Conservation (phyloP, 768 basidiomycete species). For the Cystoderma amianthinum region DNA sequence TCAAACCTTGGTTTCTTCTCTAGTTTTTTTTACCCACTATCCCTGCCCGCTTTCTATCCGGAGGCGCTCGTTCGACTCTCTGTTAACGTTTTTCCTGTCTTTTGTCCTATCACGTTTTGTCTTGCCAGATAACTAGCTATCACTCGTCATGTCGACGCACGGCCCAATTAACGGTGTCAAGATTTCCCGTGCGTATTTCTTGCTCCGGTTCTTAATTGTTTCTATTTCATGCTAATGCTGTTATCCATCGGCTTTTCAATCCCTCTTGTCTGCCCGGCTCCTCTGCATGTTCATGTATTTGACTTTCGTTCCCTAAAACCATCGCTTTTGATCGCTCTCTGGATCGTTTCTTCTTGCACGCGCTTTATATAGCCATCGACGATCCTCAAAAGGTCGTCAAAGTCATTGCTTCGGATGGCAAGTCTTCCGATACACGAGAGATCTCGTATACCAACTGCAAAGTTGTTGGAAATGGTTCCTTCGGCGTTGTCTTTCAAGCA, state of each 20-base stretch:
- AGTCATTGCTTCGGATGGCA: slow-evolving; percentile 93
- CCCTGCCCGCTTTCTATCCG: slow-evolving; percentile 5
- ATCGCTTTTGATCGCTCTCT: slow-evolving; percentile 27
- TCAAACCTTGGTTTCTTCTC: slow-evolving; percentile 4
- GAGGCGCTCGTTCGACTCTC: background rate
- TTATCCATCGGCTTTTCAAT: slow-evolving; percentile 18
- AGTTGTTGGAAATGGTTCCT: slow-evolving; percentile 97
- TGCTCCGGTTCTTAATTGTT: slow-evolving; percentile 11
- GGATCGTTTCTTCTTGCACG: slow-evolving; percentile 15
- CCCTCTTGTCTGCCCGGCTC: slow-evolving; percentile 8
- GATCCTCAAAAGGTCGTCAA: slow-evolving; percentile 96
- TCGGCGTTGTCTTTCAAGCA: slow-evolving; percentile 97
- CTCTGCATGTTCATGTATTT: background rate
- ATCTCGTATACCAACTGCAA: slow-evolving; percentile 96
- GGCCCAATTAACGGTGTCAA: slow-evolving; percentile 86
- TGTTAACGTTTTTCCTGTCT: slow-evolving; percentile 4
- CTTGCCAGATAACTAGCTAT: slow-evolving; percentile 9
- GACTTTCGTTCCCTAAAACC: slow-evolving; percentile 8
- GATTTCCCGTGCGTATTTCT: slow-evolving; percentile 63
- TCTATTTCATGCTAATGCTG: slow-evolving; percentile 17
- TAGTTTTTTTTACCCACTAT: slow-evolving; percentile 3
- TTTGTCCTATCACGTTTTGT: slow-evolving; percentile 6
- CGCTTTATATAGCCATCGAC: slow-evolving; percentile 60
- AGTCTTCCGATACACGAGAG: slow-evolving; percentile 80
- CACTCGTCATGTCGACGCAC: slow-evolving; percentile 56